Conservation (phyloP, 176 grass and related monocot genomes). For the Coix lacrymajobi region DNA sequence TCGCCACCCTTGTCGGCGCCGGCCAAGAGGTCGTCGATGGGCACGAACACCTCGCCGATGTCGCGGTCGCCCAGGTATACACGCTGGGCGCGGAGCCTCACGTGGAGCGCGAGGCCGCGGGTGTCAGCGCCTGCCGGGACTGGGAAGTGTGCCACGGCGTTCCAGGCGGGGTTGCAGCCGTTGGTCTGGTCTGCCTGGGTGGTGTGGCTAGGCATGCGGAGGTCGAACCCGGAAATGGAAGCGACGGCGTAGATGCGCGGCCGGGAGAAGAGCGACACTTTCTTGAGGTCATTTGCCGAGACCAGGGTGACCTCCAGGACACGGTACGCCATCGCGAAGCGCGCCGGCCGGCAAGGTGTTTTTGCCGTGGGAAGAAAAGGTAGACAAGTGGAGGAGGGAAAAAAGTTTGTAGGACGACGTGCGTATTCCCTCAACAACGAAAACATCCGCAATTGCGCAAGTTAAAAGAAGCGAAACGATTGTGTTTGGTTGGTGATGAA, state of each 20-base stretch:
- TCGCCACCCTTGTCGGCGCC: not conserved
- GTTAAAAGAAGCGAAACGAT: not conserved
- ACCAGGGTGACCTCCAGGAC: constrained; percentile 61
- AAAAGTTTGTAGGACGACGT: not conserved
- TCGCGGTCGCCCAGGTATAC: constrained; percentile 38
- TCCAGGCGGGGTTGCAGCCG: constrained; percentile 52
- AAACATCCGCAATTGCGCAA: not conserved
- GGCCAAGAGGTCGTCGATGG: constrained; percentile 49
- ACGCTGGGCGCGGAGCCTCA: constrained; percentile 39
- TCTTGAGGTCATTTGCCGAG: constrained; percentile 73
- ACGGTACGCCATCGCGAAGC: constrained; percentile 30
- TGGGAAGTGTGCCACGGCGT: constrained; percentile 28
- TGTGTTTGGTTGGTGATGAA: not conserved
- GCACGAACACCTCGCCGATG: constrained; percentile 61
- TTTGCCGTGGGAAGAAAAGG: not conserved
- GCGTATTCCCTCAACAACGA: constrained; percentile 18
- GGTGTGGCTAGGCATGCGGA: constrained; percentile 18
- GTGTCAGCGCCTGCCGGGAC: constrained; percentile 22
- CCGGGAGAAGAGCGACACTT: constrained; percentile 54
- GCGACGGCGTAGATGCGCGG: constrained; percentile 62
- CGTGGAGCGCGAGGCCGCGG: constrained; percentile 37
- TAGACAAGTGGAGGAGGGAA: not conserved
- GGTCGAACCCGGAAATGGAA: constrained; percentile 49
- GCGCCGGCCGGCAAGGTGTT: too few relatives aligned
- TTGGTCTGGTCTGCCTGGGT: constrained; percentile 45